These are phyloP conservation scores for Pyrus hybrid DNA, from an alignment of 331 rosid species.

Conservation along the genomic window DNA sequence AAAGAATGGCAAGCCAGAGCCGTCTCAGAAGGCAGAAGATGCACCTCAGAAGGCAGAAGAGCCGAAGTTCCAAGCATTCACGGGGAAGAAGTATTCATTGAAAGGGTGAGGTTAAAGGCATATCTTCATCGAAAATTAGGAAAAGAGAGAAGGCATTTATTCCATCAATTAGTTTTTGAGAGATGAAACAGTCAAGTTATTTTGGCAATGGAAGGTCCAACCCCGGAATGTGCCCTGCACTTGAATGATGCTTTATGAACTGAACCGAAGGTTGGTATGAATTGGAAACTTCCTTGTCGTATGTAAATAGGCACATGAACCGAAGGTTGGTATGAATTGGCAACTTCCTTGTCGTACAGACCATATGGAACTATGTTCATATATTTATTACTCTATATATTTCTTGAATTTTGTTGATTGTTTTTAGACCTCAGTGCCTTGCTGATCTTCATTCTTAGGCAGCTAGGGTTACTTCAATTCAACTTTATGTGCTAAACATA, in stretches of 20 bases:
- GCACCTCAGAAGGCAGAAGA: conserved; percentile 21
- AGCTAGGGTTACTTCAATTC: no score
- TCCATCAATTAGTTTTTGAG: neutral
- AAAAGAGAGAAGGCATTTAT: neutral
- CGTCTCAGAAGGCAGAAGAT: conserved; percentile 23
- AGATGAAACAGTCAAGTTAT: neutral
- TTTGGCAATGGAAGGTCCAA: neutral
- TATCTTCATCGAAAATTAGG: neutral
- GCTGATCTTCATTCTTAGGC: neutral
- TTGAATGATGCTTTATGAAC: neutral
- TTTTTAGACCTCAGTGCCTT: neutral
- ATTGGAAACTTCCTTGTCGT: neutral
- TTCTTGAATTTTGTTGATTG: neutral
- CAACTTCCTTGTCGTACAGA: neutral
- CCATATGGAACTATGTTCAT: neutral
- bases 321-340: neutral
- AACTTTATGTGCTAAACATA: no score
- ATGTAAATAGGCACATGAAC: neutral
- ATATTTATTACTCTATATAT: neutral
- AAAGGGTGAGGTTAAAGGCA: neutral
- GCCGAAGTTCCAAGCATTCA: conserved; percentile 45
- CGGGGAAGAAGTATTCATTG: conserved; percentile 44
- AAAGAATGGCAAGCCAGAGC: conserved; percentile 19
- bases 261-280: neutral
- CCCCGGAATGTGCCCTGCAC: neutral